Evolutionary conservation across 441 rosid species (phyloP).

Genomic region (Erodium chrysanthum): DNA sequence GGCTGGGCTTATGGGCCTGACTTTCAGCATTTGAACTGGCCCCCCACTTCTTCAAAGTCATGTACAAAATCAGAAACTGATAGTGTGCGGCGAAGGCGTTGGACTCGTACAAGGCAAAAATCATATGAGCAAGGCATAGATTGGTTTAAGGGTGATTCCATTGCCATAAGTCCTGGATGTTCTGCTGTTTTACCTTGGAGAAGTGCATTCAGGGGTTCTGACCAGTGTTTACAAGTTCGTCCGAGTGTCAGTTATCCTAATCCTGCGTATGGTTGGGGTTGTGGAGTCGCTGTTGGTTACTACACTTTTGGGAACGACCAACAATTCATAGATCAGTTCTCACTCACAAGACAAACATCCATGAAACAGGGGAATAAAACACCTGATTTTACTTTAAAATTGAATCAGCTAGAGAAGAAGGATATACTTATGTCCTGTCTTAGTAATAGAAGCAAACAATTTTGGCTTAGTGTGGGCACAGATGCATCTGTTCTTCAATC

Average conservation of each 20-base stretch:
- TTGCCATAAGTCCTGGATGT: conserved; percentile 53
- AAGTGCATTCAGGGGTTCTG: conserved; percentile 56
- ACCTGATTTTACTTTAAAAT: conserved; percentile 43
- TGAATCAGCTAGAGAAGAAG: conserved; percentile 87
- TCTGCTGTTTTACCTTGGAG: conserved; percentile 81
- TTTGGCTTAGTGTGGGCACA: conserved; percentile 84
- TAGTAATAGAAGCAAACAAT: conserved; percentile 45
- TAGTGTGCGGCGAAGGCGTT: conserved; percentile 48
- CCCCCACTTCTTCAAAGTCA: conserved; percentile 36
- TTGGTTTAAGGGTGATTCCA: conserved; percentile 19
- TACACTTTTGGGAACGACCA: conserved; percentile 58
- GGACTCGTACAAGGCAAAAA: conserved; percentile 48
- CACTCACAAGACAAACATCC: conserved; percentile 50
- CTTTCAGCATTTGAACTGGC: conserved; percentile 46
- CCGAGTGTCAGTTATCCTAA: conserved; percentile 47
- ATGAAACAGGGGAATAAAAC: conserved; percentile 49
- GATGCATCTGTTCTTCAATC: conserved; percentile 89
- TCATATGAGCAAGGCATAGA: conserved; percentile 20
- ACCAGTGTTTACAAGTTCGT: conserved; percentile 62
- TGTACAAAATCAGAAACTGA: conserved; percentile 31
- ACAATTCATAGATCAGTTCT: conserved; percentile 56
- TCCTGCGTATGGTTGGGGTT: conserved; percentile 65
- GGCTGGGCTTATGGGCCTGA: conserved; percentile 67
- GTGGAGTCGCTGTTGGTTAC: conserved; percentile 52
- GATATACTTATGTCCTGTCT: conserved; percentile 73